phyloP scores from a whole-genome alignment of 2,329 filamentous ascomycete species.

The Aspergillus jensenii region DNA sequence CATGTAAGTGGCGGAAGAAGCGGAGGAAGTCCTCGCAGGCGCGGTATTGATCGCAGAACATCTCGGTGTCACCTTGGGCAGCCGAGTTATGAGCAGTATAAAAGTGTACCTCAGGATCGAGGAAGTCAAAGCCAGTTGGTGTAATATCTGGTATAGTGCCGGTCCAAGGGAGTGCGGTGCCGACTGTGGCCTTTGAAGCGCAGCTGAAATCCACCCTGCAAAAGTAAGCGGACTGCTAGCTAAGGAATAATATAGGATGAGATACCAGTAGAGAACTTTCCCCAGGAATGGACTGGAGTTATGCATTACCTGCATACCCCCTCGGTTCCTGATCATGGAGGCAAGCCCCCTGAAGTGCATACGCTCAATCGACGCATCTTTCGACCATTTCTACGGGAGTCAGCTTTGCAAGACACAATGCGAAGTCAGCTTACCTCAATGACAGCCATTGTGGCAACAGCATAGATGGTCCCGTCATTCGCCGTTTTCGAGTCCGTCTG shows the following conservation, averaged over 20 bases:
- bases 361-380: constrained; percentile 29
- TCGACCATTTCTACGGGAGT: constrained; percentile 34
- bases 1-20: constrained; percentile 29
- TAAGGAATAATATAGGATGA: not conserved
- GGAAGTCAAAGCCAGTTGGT: constrained; percentile 24
- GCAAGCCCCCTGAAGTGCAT: constrained; percentile 31
- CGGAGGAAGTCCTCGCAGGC: constrained; percentile 32
- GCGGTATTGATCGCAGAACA: constrained; percentile 21
- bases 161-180: constrained; percentile 31
- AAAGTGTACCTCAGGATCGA: constrained; percentile 22
- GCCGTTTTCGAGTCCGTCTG: constrained; percentile 23
- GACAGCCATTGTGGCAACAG: constrained; percentile 33
- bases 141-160: constrained; percentile 23
- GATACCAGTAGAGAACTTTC: constrained; percentile 34
- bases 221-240: not conserved
- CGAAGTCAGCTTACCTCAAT: constrained; percentile 28
- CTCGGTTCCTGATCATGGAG: constrained; percentile 28
- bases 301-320: constrained; percentile 31
- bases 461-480: constrained; percentile 32
- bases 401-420: constrained; percentile 7
- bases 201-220: constrained; percentile 33
- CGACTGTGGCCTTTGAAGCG: constrained; percentile 30
- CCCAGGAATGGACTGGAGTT: constrained; percentile 28
- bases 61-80: constrained; percentile 17
- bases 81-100: constrained; percentile 13